These are phyloP conservation scores for Auricularia heimuer DNA, from an alignment of 768 basidiomycete species.

Conservation along the genomic window DNA sequence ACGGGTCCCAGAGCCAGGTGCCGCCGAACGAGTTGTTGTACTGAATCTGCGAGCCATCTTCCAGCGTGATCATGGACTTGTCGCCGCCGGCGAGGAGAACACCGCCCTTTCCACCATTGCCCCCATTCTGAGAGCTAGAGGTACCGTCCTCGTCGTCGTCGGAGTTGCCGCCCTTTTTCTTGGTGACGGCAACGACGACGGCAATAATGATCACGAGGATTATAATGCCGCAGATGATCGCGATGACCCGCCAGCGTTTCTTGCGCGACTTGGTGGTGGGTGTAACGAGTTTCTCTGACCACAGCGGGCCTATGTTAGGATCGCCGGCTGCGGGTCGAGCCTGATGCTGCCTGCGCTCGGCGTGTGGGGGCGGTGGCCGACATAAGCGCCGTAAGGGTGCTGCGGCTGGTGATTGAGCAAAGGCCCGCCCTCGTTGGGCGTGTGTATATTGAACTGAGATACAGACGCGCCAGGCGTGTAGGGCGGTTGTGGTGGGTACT, in stretches of 20 bases:
- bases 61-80: constrained; percentile 64
- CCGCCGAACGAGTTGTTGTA: constrained; percentile 83
- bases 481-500: neutral
- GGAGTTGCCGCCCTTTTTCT: constrained; percentile 14
- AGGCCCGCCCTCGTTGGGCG: neutral
- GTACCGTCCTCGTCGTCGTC: constrained; percentile 14
- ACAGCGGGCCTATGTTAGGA: neutral
- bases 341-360: neutral
- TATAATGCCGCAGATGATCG: constrained; percentile 33
- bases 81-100: constrained; percentile 55
- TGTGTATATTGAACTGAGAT: neutral
- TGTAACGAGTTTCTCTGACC: neutral
- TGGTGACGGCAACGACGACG: constrained; percentile 33
- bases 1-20: constrained; percentile 77
- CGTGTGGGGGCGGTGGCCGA: neutral
- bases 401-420: neutral
- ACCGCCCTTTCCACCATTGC: neutral
- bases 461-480: neutral
- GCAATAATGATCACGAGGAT: constrained; percentile 37
- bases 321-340: neutral
- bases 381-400: neutral
- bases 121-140: constrained; percentile 5
- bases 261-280: neutral
- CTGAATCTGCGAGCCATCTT: constrained; percentile 74
- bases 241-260: neutral